Conservation (phyloP, 768 basidiomycete genomes). For the Chalciporus sphaerocephalus region DNA sequence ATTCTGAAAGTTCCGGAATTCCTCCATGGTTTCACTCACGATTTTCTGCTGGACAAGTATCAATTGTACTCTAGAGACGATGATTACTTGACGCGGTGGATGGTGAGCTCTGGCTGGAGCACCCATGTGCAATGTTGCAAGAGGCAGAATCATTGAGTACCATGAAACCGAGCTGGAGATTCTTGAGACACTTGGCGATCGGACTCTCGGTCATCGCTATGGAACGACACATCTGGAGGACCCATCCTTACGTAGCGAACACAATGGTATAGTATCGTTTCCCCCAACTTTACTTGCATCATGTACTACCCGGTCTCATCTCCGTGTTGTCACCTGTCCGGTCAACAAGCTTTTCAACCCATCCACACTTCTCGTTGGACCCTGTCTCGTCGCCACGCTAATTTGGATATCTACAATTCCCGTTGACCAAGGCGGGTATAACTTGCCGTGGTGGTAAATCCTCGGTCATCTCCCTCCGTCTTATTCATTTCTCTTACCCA, state of each 20-base stretch:
- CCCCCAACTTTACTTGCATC: not conserved
- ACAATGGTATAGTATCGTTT: constrained; percentile 62
- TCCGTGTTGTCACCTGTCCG: constrained; percentile 33
- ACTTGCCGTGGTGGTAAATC: constrained; percentile 76
- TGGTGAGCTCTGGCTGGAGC: constrained; percentile 93
- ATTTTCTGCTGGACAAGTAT: constrained; percentile 91
- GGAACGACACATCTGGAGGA: constrained; percentile 83
- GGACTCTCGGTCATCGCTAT: constrained; percentile 85
- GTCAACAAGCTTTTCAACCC: constrained; percentile 85
- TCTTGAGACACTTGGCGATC: constrained; percentile 94
- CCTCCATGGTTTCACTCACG: constrained; percentile 88
- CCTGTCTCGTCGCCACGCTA: constrained; percentile 69
- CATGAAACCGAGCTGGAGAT: constrained; percentile 97
- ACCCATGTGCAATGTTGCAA: constrained; percentile 89
- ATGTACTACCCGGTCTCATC: too few relatives aligned
- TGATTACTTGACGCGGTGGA: constrained; percentile 94
- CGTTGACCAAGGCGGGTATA: constrained; percentile 65
- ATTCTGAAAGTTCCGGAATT: constrained; percentile 95
- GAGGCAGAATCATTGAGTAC: constrained; percentile 85
- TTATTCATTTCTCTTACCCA: too few relatives aligned
- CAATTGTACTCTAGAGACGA: constrained; percentile 93
- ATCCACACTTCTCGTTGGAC: constrained; percentile 81
- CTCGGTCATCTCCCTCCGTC: not conserved
- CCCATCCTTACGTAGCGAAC: constrained; percentile 69
- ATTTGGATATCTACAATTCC: constrained; percentile 76